Base-by-base conservation (phyloP, 768 basidiomycete species). In the Pluteus cervinus region DNA sequence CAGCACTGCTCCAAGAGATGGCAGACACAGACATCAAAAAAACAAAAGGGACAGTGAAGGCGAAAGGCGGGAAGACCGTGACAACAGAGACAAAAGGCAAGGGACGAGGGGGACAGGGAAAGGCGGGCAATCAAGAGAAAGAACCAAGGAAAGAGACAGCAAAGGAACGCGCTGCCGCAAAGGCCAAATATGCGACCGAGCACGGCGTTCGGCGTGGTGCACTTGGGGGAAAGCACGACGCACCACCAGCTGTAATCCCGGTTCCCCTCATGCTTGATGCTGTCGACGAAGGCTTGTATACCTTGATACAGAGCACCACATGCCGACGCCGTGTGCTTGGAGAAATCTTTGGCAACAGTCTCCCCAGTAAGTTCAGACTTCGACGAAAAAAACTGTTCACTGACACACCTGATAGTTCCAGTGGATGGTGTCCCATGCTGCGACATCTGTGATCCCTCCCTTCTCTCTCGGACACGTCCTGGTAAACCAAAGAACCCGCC, bases 231-330 rank as follows among this genome's bases (percentile, higher is more conserved):
- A 25, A 5, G 11, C 32, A 36, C 5, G 48, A 57, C 31, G 16
- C 10, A 2, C 44, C 32, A 4, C 22, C 7, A 3, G 5, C 35
- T 8, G 5, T 18, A 4, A 36, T 10, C 7, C 36, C 44, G 21
- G 44, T 49, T 11, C 33, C 40, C 2, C 12, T 46, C 14, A 49
- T 52, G 16, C 7, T 18, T 0, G 37, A 52, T 0, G 48, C 51
- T 0, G 26, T 42, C 1, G 54, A 56, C 17, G 55, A 61, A 50
- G 62, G 62, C 0, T 26, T 62, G 8, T 47, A 52, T 24, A 40
- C 39, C 0, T 49, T 58, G 36, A 52, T 57, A 2, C 61, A 62
- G 36, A 55, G 54, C 0, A 44, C 43, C 4, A 33, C 7, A 2
- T 61, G 60, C 39, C 49, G 58, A 10, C 52, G 55, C 2, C 20